A percentile compares a stretch with the other conserved stretches of the same genome.
phyloP scores from a whole-genome alignment of 768 basidiomycete genomes.

The Macrolepiota dolichaula region DNA sequence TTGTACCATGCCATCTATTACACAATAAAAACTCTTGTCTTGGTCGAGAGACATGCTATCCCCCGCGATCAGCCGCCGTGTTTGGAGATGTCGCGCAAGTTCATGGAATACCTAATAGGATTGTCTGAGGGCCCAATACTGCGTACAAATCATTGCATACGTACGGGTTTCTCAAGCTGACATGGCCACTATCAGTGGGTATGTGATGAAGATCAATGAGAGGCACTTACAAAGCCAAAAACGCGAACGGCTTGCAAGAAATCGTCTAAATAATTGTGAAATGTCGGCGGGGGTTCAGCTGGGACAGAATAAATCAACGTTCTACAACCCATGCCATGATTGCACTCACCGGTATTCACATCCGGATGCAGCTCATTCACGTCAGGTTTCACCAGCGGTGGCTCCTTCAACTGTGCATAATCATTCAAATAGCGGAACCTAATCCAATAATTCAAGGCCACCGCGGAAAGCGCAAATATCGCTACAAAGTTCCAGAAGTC shows the following conservation, averaged over 20 bases:
- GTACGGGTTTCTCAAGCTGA: constrained; percentile 85
- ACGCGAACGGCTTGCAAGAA: constrained; percentile 95
- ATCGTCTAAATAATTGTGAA: constrained; percentile 97
- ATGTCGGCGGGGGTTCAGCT: constrained; percentile 62
- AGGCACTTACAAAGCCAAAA: constrained; percentile 78
- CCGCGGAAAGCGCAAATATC: constrained; percentile 63
- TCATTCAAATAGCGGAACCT: constrained; percentile 77
- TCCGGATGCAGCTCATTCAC: constrained; percentile 90
- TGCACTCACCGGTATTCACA: constrained; percentile 59
- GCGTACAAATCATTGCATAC: constrained; percentile 19
- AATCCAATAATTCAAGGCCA: constrained; percentile 80
- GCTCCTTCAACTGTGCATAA: constrained; percentile 75
- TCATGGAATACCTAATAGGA: constrained; percentile 85
- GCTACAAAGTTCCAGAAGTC: constrained; percentile 90
- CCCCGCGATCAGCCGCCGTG: constrained; percentile 90
- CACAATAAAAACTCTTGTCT: constrained; percentile 96
- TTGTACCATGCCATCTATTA: constrained; percentile 96
- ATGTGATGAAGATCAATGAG: neutral
- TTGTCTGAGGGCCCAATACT: neutral
- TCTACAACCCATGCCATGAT: neutral
- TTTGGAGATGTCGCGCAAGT: constrained; percentile 93
- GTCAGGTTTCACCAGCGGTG: constrained; percentile 77
- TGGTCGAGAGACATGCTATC: constrained; percentile 89
- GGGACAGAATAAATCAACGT: neutral
- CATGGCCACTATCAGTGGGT: neutral